These are phyloP conservation scores for Apiospora hydei DNA, from an alignment of 2,329 filamentous ascomycete genomes.

Conservation along the genomic window DNA sequence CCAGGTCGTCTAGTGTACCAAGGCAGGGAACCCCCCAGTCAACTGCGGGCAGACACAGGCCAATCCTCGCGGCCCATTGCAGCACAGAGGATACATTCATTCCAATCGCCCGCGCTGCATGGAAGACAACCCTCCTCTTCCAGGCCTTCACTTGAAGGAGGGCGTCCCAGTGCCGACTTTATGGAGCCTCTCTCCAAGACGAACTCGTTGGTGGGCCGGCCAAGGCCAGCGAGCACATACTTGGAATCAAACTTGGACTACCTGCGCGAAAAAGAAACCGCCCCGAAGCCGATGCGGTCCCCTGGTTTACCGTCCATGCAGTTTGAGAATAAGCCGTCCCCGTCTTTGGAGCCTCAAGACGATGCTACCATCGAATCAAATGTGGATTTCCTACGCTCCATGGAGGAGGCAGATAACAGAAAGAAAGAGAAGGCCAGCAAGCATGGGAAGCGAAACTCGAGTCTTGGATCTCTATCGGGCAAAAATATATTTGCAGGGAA, in stretches of 20 bases:
- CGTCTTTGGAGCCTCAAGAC: slow-evolving; percentile 56
- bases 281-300: slow-evolving; percentile 49
- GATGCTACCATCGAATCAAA: slow-evolving; percentile 77
- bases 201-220: slow-evolving; percentile 58
- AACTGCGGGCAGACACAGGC: slow-evolving; percentile 35
- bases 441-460: slow-evolving; percentile 72
- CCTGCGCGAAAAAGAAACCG: slow-evolving; percentile 76
- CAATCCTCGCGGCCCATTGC: slow-evolving; percentile 37
- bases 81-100: slow-evolving; percentile 42
- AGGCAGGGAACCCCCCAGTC: slow-evolving; percentile 40
- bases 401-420: slow-evolving; percentile 70
- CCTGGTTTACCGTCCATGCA: slow-evolving; percentile 45
- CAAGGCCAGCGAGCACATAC: slow-evolving; percentile 82
- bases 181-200: slow-evolving; percentile 68
- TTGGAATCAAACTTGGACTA: slow-evolving; percentile 85
- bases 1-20: slow-evolving; percentile 49
- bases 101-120: slow-evolving; percentile 45
- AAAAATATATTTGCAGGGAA: slow-evolving; percentile 86
- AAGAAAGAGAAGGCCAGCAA: slow-evolving; percentile 62
- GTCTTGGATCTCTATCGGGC: slow-evolving; percentile 73
- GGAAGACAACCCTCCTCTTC: slow-evolving; percentile 56
- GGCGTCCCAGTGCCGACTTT: slow-evolving; percentile 70
- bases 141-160: slow-evolving; percentile 74
- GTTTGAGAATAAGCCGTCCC: slow-evolving; percentile 48
- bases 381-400: slow-evolving; percentile 80